These are phyloP conservation scores for Neckera pumila DNA, from an alignment of 225 moss, liverwort and hornwort species.

Conservation along the genomic window DNA sequence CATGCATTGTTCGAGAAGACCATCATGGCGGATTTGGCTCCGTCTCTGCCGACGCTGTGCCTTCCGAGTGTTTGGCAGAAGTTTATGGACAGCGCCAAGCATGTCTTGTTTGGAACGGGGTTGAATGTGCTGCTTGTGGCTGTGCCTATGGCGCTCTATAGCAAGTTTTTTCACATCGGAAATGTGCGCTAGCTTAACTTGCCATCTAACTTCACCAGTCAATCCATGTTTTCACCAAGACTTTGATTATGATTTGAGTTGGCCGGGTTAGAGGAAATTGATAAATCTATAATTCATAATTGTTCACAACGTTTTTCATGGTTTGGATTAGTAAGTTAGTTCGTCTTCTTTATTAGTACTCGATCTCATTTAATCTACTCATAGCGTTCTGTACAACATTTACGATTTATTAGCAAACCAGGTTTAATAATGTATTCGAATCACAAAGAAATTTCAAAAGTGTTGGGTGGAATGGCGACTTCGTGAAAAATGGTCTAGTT, in stretches of 20 bases:
- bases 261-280: not conserved
- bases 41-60: not conserved
- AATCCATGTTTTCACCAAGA: not conserved
- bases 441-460: not conserved
- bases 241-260: not conserved
- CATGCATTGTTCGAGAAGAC: not conserved
- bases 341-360: not conserved
- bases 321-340: not conserved
- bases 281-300: too few relatives aligned
- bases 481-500: not conserved
- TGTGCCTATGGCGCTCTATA: constrained; percentile 6
- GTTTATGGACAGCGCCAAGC: constrained; percentile 9
- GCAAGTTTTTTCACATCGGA: not conserved
- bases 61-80: constrained; percentile 1
- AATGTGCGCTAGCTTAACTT: not conserved
- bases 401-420: not conserved
- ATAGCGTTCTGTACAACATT: not conserved
- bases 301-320: not conserved
- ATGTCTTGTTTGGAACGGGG: constrained; percentile 16
- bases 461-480: not conserved
- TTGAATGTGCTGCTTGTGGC: constrained; percentile 28
- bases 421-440: not conserved
- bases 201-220: not conserved
- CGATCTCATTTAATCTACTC: not conserved
- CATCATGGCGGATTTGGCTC: not conserved